Conservation (phyloP, 768 basidiomycete genomes). For the Mycena galopus region DNA sequence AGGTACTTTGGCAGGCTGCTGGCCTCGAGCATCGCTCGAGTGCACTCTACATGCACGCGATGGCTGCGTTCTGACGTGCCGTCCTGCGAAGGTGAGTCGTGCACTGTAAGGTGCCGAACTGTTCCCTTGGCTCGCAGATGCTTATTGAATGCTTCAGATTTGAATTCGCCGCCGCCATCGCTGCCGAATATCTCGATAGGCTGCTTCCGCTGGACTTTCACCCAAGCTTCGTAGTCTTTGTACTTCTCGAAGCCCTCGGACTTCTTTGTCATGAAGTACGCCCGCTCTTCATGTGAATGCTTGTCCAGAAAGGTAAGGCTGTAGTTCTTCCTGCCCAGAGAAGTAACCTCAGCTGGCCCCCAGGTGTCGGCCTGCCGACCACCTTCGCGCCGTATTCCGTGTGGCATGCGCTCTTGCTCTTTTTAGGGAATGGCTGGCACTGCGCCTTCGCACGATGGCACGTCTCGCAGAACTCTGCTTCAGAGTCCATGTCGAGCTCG, state of each 20-base stretch:
- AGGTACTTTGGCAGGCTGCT: conserved; percentile 25
- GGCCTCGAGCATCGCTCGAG: conserved; percentile 46
- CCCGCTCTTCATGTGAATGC: conserved; percentile 30
- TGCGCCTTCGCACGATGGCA: conserved; percentile 41
- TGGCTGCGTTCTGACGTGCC: conserved; percentile 47
- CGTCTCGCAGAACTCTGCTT: conserved; percentile 42
- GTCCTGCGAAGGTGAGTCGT: conserved; percentile 50
- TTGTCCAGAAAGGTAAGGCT: conserved; percentile 27
- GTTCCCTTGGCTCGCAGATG: conserved; percentile 45
- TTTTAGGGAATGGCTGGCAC: conserved; percentile 36
- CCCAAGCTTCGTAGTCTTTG: conserved; percentile 44
- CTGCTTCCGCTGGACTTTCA: conserved; percentile 41
- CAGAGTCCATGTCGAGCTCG: conserved; percentile 41
- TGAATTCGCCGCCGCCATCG: conserved; percentile 49
- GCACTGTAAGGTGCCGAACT: conserved; percentile 46
- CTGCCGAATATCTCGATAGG: conserved; percentile 44
- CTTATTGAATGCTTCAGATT: conserved; percentile 40
- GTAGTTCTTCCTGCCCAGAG: conserved; percentile 22
- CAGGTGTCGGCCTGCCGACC: conserved; percentile 24
- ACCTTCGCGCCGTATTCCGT: conserved; percentile 30
- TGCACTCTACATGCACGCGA: conserved; percentile 40
- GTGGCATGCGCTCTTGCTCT: conserved; percentile 7
- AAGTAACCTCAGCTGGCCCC: conserved; percentile 35
- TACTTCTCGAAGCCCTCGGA: conserved; percentile 39
- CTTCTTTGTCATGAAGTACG: conserved; percentile 42